phyloP scores from a whole-genome alignment of 2,329 filamentous ascomycete genomes.

The Aspergillus calidoustus region DNA sequence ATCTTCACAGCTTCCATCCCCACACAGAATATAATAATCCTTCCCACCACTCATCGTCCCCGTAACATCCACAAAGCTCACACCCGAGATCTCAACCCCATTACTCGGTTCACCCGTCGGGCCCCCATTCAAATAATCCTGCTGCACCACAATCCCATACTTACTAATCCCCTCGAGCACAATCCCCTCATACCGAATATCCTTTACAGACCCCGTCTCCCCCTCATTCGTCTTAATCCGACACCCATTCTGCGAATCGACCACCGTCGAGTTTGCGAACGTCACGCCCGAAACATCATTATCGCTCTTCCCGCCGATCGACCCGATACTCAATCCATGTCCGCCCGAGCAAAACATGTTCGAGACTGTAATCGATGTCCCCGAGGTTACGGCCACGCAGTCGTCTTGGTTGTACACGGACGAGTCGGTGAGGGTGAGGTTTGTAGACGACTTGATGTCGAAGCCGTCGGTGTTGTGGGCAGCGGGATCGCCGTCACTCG shows the following conservation, averaged over 20 bases:
- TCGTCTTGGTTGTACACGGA: slow-evolving; percentile 51
- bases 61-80: slow-evolving; percentile 42
- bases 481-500: slow-evolving; percentile 38
- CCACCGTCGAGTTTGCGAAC: slow-evolving; percentile 56
- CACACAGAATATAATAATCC: slow-evolving; percentile 47
- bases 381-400: slow-evolving; percentile 37
- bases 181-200: slow-evolving; percentile 55
- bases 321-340: slow-evolving; percentile 40
- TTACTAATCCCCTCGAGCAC: slow-evolving; percentile 49
- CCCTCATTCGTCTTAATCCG: slow-evolving; percentile 48
- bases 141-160: slow-evolving; percentile 58
- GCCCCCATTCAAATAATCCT: slow-evolving; percentile 58
- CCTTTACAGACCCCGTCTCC: slow-evolving; percentile 45
- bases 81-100: slow-evolving; percentile 42
- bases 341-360: slow-evolving; percentile 44
- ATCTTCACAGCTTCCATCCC: slow-evolving; percentile 44
- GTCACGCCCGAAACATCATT: slow-evolving; percentile 59
- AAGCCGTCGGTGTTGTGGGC: slow-evolving; percentile 57
- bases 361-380: slow-evolving; percentile 32
- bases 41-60: slow-evolving; percentile 40
- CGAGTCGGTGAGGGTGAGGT: slow-evolving; percentile 50
- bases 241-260: slow-evolving; percentile 46
- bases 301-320: slow-evolving; percentile 53
- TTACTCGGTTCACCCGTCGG: slow-evolving; percentile 45
- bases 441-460: slow-evolving; percentile 52